Conservation (phyloP, 2,329 filamentous ascomycete genomes). For the Purpureocillium lavendulum region DNA sequence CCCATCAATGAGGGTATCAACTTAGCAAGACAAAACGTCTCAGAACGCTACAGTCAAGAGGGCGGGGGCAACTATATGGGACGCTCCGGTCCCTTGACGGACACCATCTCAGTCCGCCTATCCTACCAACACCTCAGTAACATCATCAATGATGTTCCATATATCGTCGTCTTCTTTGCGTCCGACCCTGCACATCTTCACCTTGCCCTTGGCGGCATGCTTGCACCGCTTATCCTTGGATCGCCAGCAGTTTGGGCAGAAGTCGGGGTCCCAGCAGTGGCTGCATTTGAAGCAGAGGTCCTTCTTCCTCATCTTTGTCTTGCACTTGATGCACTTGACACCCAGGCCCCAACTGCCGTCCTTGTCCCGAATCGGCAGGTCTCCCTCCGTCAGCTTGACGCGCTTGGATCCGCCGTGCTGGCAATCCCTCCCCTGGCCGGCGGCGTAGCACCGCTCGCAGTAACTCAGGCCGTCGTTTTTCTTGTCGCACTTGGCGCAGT, state of each 20-base stretch:
- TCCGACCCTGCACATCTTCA: conserved; percentile 1
- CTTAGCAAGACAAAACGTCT: too few species aligned
- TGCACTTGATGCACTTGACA: not conserved
- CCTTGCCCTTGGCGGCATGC: not conserved
- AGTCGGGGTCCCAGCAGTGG: not conserved
- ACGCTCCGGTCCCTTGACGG: too few species aligned
- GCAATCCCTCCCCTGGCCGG: not conserved
- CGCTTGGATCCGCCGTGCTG: not conserved
- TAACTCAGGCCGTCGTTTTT: not conserved
- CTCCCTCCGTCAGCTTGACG: not conserved
- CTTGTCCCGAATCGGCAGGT: not conserved
- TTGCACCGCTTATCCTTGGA: not conserved
- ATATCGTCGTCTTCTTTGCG: not conserved
- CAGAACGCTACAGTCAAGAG: too few species aligned
- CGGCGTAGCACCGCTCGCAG: not conserved
- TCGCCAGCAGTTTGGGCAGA: not conserved
- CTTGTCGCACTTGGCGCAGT: not conserved
- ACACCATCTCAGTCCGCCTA: too few species aligned
- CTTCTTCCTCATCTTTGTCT: not conserved
- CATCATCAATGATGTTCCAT: not conserved
- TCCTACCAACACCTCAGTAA: not conserved
- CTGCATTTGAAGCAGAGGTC: not conserved
- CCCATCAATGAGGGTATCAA: too few species aligned
- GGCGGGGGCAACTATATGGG: too few species aligned
- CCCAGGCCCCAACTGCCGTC: not conserved